A percentile compares a stretch with the other conserved stretches of the same genome.
These are phyloP conservation scores for Penicillium sp. DNA, from an alignment of 2,329 filamentous ascomycete species.

Conservation along the genomic window DNA sequence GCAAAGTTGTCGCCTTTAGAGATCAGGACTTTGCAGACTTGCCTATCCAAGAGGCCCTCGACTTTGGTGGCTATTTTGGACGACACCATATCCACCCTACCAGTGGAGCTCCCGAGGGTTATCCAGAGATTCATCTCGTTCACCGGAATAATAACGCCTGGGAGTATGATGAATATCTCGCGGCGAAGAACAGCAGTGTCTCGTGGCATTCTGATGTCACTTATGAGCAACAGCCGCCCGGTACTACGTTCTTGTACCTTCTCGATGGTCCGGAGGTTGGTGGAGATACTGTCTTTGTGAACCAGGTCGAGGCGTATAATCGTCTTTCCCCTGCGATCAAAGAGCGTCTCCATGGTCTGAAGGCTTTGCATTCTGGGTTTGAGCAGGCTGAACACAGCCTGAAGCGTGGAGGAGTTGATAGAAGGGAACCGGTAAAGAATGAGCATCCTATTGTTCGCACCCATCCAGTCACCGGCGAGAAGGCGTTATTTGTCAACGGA, in stretches of 20 bases:
- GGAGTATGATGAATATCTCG: conserved; percentile 61
- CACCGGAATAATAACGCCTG: conserved; percentile 68
- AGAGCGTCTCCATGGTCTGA: conserved; percentile 74
- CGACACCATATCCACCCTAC: conserved; percentile 77
- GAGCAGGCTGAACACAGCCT: conserved; percentile 73
- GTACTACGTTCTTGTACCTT: conserved; percentile 85
- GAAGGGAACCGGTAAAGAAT: conserved; percentile 71
- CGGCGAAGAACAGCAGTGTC: conserved; percentile 71
- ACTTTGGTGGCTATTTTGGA: conserved; percentile 72
- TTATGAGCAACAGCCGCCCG: conserved; percentile 82
- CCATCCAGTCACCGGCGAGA: conserved; percentile 37
- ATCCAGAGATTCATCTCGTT: conserved; percentile 74
- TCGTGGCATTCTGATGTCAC: conserved; percentile 86
- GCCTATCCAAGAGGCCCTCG: conserved; percentile 67
- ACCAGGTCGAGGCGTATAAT: conserved; percentile 76
- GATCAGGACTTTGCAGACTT: conserved; percentile 70
- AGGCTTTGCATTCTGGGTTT: conserved; percentile 74
- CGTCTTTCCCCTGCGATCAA: conserved; percentile 75
- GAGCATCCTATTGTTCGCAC: conserved; percentile 69
- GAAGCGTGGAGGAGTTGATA: conserved; percentile 65
- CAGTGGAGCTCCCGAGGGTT: conserved; percentile 68
- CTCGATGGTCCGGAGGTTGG: conserved; percentile 76
- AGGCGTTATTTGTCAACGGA: conserved; percentile 43
- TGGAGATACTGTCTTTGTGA: conserved; percentile 79
- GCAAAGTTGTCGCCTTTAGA: conserved; percentile 35